phyloP scores from a whole-genome alignment of 306 rosid species.

The Prunus campanulata region DNA sequence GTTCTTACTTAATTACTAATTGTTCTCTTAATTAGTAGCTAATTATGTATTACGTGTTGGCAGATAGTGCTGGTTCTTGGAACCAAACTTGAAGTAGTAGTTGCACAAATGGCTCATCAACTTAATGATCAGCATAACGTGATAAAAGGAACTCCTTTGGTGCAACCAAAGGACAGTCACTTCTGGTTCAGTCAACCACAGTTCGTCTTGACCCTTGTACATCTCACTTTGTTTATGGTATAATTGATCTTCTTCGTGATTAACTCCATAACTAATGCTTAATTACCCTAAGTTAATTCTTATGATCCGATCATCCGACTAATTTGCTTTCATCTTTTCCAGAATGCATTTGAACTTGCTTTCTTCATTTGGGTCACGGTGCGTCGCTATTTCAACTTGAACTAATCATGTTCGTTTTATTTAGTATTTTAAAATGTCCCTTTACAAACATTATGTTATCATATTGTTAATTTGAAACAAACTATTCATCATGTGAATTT shows the following conservation, averaged over 20 bases:
- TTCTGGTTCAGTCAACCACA: constrained; percentile 59
- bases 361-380: constrained; percentile 70
- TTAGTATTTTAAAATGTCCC: not conserved
- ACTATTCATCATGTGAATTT: not conserved
- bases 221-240: constrained; percentile 55
- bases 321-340: not conserved
- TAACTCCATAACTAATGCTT: not conserved
- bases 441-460: too few relatives aligned
- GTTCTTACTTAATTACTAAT: not conserved
- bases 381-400: not conserved
- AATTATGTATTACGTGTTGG: not conserved
- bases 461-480: not conserved
- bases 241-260: not conserved
- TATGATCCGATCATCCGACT: not conserved
- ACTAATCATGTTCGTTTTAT: not conserved
- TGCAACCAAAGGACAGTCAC: constrained; percentile 48
- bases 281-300: not conserved
- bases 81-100: constrained; percentile 52
- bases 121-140: constrained; percentile 29
- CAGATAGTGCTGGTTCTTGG: constrained; percentile 52
- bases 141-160: constrained; percentile 54
- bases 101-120: constrained; percentile 48
- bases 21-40: not conserved
- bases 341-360: constrained; percentile 60
- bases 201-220: constrained; percentile 43